A percentile compares a stretch with the other conserved stretches of the same genome.
These are phyloP conservation scores for Brassica nigra DNA, from an alignment of 345 rosid species.

Conservation along the genomic window DNA sequence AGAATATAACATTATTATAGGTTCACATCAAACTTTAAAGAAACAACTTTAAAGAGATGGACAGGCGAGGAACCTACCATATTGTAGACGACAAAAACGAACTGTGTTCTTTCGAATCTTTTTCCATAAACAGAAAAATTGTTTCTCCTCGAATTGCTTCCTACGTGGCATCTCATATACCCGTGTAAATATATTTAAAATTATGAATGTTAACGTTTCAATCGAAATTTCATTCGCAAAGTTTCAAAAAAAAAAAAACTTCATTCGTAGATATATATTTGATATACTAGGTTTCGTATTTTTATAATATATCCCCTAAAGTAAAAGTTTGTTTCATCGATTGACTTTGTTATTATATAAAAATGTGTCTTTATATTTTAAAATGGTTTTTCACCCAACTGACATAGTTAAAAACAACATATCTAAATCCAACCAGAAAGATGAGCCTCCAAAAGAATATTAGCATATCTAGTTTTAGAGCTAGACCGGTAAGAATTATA, in stretches of 20 bases:
- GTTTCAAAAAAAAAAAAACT: neutral
- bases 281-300: neutral
- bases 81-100: conserved; percentile 8
- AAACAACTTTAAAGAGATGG: conserved; percentile 10
- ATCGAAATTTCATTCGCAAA: neutral
- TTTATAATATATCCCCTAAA: neutral
- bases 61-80: conserved; percentile 30
- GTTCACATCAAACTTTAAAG: conserved; percentile 26
- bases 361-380: neutral
- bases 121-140: neutral
- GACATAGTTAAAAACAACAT: neutral
- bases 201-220: neutral
- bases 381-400: neutral
- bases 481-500: too few relatives aligned
- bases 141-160: neutral
- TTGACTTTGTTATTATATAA: neutral
- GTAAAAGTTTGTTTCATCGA: neutral
- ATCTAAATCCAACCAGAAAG: too few relatives aligned
- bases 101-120: conserved; percentile 7
- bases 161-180: conserved; percentile 30
- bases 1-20: conserved; percentile 16
- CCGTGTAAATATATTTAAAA: neutral
- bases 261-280: conserved; percentile 5
- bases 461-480: too few relatives aligned
- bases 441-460: too few relatives aligned